These are phyloP conservation scores for Eucalyptus viminalis DNA, from an alignment of 345 rosid genomes.

Conservation along the genomic window DNA sequence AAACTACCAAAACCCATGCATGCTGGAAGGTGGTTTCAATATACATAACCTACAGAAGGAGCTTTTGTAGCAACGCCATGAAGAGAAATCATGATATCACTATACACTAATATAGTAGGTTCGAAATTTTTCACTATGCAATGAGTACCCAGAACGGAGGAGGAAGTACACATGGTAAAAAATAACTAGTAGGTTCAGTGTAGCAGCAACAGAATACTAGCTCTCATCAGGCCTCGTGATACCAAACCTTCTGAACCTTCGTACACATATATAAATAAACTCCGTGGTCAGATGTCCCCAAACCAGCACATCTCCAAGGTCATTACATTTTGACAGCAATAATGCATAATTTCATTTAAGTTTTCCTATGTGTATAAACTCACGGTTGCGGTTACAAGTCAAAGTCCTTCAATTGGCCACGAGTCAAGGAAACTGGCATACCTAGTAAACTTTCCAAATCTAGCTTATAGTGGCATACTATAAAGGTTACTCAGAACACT, in stretches of 20 bases:
- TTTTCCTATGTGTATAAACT: not conserved
- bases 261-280: not conserved
- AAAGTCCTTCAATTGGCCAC: not conserved
- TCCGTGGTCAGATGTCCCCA: not conserved
- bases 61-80: not conserved
- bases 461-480: not conserved
- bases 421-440: not conserved
- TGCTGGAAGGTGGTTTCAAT: not conserved
- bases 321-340: not conserved
- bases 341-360: not conserved
- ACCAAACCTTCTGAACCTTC: not conserved
- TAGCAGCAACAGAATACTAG: not conserved
- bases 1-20: not conserved
- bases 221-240: not conserved
- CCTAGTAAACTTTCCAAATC: not conserved
- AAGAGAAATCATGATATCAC: not conserved
- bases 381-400: not conserved
- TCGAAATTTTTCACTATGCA: not conserved
- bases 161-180: not conserved
- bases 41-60: not conserved
- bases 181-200: not conserved
- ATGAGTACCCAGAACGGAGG: not conserved
- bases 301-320: not conserved
- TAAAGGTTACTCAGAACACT: not conserved
- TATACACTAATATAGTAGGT: not conserved